A percentile compares a stretch with the other conserved stretches of the same genome.
Conservation (phyloP, 129 eudicot species). For the Helianthus tuberosus region DNA sequence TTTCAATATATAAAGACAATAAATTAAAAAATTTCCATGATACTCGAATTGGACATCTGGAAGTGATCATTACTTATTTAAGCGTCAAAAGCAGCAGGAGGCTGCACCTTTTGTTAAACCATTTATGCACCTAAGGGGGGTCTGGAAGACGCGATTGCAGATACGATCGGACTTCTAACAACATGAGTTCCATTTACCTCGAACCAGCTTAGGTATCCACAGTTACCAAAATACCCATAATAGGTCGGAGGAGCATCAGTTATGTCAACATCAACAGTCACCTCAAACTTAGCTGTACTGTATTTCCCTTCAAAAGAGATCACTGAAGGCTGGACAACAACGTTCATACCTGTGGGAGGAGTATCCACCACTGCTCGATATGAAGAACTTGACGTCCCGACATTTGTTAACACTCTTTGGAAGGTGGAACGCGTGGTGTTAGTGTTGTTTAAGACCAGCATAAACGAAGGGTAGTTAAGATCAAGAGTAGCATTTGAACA, state of each 20-base stretch:
- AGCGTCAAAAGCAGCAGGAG: not conserved
- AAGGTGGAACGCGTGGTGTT: slow-evolving; percentile 43
- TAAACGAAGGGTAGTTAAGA: slow-evolving; percentile 59
- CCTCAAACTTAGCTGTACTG: slow-evolving; percentile 42
- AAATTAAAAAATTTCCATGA: too few relatives aligned
- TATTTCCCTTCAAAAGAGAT: slow-evolving; percentile 30
- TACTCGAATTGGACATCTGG: too few relatives aligned
- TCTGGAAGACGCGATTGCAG: slow-evolving; percentile 37
- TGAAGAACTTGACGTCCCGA: slow-evolving; percentile 31
- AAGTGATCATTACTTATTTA: not conserved
- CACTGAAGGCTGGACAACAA: slow-evolving; percentile 34
- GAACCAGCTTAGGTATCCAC: slow-evolving; percentile 46
- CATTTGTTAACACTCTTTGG: slow-evolving; percentile 45
- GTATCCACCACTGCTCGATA: slow-evolving; percentile 34
- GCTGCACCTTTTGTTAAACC: not conserved
- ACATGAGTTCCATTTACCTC: slow-evolving; percentile 47
- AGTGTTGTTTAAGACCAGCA: slow-evolving; percentile 45
- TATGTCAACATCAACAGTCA: slow-evolving; percentile 44
- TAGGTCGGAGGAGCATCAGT: slow-evolving; percentile 30
- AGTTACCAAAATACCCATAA: slow-evolving; percentile 46
- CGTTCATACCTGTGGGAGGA: slow-evolving; percentile 39
- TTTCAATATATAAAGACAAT: too few relatives aligned
- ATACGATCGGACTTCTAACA: slow-evolving; percentile 49
- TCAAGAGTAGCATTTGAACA: slow-evolving; percentile 40
- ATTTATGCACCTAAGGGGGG: slow-evolving; percentile 9